Base-by-base conservation (phyloP, 1,284 basidiomycete species). In the Pseudozyma hubeiensis region DNA sequence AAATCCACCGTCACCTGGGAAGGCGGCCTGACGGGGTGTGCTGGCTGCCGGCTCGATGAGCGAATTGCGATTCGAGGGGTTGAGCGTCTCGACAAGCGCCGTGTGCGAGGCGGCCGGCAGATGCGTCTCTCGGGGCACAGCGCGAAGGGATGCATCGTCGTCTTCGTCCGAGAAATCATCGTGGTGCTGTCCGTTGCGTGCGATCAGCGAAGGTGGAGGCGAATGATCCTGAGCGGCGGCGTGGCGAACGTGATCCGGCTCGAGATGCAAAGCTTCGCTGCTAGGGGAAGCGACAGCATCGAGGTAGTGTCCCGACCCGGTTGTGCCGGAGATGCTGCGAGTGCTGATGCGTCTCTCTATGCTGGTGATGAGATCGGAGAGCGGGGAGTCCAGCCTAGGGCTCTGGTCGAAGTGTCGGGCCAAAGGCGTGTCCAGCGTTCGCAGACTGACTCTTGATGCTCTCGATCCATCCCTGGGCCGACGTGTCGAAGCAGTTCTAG, bases 291-390 rank as follows among this genome's bases (percentile, higher is more conserved):
- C 71, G n/a, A 41, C 43, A 0, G 70, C 61, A 30, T 69, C 58
- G 29, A 62, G 62, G 24, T 62, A 69, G 2, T 49, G 53, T 31
- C 64, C 43, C n/a, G 70, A 64, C 24, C 57, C 44, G 24, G 51
- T 51, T 14, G 64, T 52, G 55, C 65, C 62, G 6, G 61, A 41
- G 1, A 43, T 59, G 58, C 70, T 64, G 7, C 49, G 61, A 19
- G 59, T 31, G 57, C 65, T 68, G 35, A 68, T 48, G 14, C 65
- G 65, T 6, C 65, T 53, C 40, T 69, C 71, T 13, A 74, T 55
- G 41, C 58, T 74, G 51, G 53, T 74, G 53, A 74, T 74, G 30
- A 74, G 65, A 31, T 74, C 71, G 11, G 62, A 58, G n/a, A 74
- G 55, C 19, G 71, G 71, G 24, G 71, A 74, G 17, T 68, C 62